Percentiles rank a stretch among this genome's conserved stretches.
Evolutionary conservation across 768 basidiomycete genomes (phyloP).

Genomic region (Tulasnella sp.): DNA sequence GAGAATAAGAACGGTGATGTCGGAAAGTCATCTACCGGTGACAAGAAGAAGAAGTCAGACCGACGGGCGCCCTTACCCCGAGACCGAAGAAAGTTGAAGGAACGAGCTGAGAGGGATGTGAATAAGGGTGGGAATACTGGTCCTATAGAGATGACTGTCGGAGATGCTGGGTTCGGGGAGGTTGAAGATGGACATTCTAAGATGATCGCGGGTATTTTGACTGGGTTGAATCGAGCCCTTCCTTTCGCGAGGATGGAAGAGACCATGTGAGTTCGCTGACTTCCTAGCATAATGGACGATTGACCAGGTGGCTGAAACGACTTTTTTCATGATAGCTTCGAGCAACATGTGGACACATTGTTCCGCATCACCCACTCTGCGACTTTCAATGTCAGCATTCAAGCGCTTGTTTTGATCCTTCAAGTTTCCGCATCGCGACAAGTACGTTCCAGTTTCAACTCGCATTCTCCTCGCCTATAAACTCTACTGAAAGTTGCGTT

Average conservation of each 20-base stretch:
- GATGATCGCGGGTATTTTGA: constrained; percentile 80
- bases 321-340: constrained; percentile 43
- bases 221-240: constrained; percentile 88
- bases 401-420: constrained; percentile 80
- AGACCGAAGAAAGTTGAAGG: not conserved
- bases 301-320: not conserved
- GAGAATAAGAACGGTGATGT: not conserved
- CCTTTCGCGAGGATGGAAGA: constrained; percentile 82
- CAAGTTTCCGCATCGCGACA: constrained; percentile 54
- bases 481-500: not conserved
- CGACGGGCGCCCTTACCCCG: not conserved
- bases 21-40: constrained; percentile 8
- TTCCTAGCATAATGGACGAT: not conserved
- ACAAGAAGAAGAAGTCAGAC: constrained; percentile 20
- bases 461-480: constrained; percentile 52
- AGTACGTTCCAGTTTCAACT: constrained; percentile 36
- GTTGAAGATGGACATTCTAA: constrained; percentile 72
- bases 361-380: constrained; percentile 92
- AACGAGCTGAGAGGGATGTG: constrained; percentile 26
- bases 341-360: constrained; percentile 80
- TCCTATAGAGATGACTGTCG: constrained; percentile 23
- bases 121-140: constrained; percentile 30
- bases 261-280: constrained; percentile 23
- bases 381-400: constrained; percentile 93
- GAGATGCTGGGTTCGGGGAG: constrained; percentile 59